Evolutionary conservation across 1,284 basidiomycete species (phyloP).

Genomic region (Irpex rosettiformis): DNA sequence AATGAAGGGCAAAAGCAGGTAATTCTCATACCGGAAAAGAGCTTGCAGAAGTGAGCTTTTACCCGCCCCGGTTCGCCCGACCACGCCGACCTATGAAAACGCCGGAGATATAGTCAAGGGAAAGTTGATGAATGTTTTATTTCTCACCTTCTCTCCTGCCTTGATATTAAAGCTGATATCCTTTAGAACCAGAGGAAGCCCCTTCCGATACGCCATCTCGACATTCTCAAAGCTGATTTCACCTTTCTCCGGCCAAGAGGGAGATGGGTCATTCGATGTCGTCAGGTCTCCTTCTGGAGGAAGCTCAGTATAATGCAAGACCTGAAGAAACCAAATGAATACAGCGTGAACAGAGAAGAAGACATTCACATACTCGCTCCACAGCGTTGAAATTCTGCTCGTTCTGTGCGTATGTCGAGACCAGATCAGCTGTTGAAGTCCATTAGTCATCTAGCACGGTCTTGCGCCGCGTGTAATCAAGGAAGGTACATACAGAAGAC

Average conservation of each 20-base stretch:
- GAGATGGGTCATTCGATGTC: constrained; percentile 47
- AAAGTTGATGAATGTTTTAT: neutral
- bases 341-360: neutral
- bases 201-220: constrained; percentile 63
- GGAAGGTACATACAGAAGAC: constrained; percentile 42
- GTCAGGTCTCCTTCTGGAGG: constrained; percentile 42
- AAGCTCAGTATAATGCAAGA: constrained; percentile 56
- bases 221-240: constrained; percentile 61
- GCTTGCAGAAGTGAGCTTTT: constrained; percentile 76
- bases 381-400: constrained; percentile 76
- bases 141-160: constrained; percentile 63
- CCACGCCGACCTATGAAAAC: constrained; percentile 56
- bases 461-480: neutral
- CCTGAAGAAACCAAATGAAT: constrained; percentile 10
- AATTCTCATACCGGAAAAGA: constrained; percentile 55
- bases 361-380: constrained; percentile 39
- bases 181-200: constrained; percentile 72
- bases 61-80: constrained; percentile 73
- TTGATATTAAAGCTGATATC: constrained; percentile 59
- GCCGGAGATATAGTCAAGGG: neutral
- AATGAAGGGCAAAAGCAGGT: constrained; percentile 32
- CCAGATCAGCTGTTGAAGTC: constrained; percentile 45
- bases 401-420: constrained; percentile 53
- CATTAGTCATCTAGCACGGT: neutral
- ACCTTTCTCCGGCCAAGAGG: constrained; percentile 67